Evolutionary conservation across 2,329 filamentous ascomycete genomes (phyloP).

Genomic region (Arachnopeziza araneosa): DNA sequence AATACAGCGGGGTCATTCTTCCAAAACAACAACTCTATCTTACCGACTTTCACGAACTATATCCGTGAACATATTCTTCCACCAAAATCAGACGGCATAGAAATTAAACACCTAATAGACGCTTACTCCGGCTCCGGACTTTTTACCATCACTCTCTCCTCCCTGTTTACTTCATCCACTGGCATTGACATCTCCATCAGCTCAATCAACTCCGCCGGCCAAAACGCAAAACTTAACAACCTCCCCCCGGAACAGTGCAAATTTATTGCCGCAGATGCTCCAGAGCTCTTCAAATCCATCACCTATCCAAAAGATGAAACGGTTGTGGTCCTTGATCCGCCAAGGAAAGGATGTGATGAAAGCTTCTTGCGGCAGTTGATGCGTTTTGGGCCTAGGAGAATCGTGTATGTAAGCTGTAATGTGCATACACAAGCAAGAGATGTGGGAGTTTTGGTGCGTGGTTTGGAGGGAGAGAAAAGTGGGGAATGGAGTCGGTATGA

Average conservation of each 20-base stretch:
- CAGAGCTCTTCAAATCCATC: slow-evolving; percentile 72
- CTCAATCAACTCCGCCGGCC: slow-evolving; percentile 71
- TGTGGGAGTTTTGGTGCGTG: slow-evolving; percentile 79
- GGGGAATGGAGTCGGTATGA: slow-evolving; percentile 49
- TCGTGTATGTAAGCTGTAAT: slow-evolving; percentile 96
- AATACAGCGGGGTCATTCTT: slow-evolving; percentile 95
- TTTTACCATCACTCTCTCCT: slow-evolving; percentile 90
- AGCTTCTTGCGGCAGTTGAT: slow-evolving; percentile 79
- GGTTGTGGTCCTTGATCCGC: slow-evolving; percentile 93
- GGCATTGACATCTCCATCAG: slow-evolving; percentile 84
- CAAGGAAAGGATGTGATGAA: slow-evolving; percentile 87
- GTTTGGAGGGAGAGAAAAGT: slow-evolving; percentile 38
- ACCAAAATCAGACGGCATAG: slow-evolving; percentile 33
- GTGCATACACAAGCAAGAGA: slow-evolving; percentile 96
- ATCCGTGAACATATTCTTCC: slow-evolving; percentile 75
- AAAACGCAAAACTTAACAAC: slow-evolving; percentile 73
- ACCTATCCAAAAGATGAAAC: slow-evolving; percentile 74
- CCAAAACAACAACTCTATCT: slow-evolving; percentile 99
- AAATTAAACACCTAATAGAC: slow-evolving; percentile 84
- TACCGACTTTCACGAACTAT: slow-evolving; percentile 79
- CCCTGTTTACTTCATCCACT: slow-evolving; percentile 74
- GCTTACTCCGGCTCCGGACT: slow-evolving; percentile 96
- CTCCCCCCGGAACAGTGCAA: slow-evolving; percentile 62
- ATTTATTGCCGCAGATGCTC: slow-evolving; percentile 87
- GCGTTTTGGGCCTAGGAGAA: slow-evolving; percentile 66